Conservation (phyloP, 2,329 filamentous ascomycete genomes). For the Cladosporium cucumerinum region DNA sequence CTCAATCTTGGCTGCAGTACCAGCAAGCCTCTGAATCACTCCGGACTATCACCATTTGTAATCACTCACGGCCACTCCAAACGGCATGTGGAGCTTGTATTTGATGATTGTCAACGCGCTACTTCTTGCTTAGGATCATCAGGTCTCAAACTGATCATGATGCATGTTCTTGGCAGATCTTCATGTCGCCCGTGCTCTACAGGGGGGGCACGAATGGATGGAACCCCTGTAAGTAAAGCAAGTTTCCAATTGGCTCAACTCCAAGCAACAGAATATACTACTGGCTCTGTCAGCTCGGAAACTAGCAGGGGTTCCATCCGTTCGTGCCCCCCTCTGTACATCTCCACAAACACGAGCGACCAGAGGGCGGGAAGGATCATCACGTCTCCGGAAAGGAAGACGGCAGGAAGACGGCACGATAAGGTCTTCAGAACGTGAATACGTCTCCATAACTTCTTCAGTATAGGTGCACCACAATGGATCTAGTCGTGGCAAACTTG, state of each 20-base stretch:
- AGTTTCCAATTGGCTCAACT: no score
- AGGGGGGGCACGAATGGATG: no score
- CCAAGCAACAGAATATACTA: no score
- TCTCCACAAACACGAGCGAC: constrained; percentile 5
- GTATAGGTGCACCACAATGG: background rate
- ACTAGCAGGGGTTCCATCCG: no score
- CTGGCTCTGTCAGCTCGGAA: no score
- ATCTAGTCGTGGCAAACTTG: background rate
- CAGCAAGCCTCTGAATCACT: background rate
- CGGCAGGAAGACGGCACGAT: constrained; percentile 3
- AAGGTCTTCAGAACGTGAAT: background rate
- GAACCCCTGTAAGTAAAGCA: no score
- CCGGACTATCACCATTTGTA: background rate
- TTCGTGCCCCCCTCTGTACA: no score
- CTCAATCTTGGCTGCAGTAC: background rate
- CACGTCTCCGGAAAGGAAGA: background rate
- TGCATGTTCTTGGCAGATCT: background rate
- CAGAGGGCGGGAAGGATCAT: constrained; percentile 4
- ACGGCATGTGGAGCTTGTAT: background rate
- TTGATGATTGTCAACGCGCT: background rate
- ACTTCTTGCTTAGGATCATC: background rate
- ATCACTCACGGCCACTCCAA: background rate
- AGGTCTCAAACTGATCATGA: background rate
- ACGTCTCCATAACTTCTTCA: background rate
- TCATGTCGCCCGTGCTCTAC: background rate